Evolutionary conservation across 2,329 filamentous ascomycete genomes (phyloP), one percentile per base, ranked within the genome.

Genomic region (Lachnellula hyalina): DNA sequence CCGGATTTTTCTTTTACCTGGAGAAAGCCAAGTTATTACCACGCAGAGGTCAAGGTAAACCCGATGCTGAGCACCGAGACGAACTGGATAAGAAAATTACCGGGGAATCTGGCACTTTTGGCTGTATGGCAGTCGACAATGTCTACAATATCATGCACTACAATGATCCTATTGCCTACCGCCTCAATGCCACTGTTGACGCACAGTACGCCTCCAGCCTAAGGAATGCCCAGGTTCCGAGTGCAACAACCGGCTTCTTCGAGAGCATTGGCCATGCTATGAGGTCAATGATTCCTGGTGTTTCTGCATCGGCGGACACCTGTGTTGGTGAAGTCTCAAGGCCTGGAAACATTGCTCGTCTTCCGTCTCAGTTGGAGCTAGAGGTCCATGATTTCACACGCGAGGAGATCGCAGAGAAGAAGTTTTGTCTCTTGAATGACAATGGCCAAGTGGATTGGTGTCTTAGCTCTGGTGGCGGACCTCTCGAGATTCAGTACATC

Each of bases 401-500:
- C 2, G 93, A 97, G 70, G 92, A 96, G 65, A 82, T 96, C 51
- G 93, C 92, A 0, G 94, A 97, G 74, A 90, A 87, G 69, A 86
- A 93, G 63, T 91, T 92, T 61, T 86, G 85, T 58, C 71, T 96
- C 7, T 81, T 99, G 4, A 99, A 99, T 63, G 94, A 99, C 65
- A 97, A 97, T 62, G 93, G 92, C 0, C 94, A 99, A 72, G 86
- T 99, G 41, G 94, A 99, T 70, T 99, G 84, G 72, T 95, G 87
- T 65, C 75, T 99, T 48, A 84, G 84, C 48, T 91, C 90, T 7
- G 89, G 90, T 0, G 87, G 89, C 1, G 94, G 94, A 0, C 87
- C 92, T 4, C 75, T 99, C 36, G 94, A 96, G 71, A 91, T 96
- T 23, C 92, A 97, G 72, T 99, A 99, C 69, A 73, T 97, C 36